Base-by-base conservation (phyloP, 805 yeast species). In the Wickerhamiella galacta region DNA sequence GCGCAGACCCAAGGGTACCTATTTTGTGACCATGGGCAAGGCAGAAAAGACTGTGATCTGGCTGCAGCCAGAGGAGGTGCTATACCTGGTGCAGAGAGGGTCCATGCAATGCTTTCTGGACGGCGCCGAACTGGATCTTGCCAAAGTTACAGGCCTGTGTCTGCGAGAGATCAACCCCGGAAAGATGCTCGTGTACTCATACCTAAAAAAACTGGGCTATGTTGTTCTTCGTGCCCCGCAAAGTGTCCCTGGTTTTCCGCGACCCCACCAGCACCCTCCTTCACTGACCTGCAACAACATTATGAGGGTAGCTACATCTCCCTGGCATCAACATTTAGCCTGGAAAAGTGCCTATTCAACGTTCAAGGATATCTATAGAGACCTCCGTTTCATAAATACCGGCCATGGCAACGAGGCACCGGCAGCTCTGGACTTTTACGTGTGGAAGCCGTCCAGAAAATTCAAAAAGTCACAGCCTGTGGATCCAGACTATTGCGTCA, bases 31-130 rank as follows among this genome's bases (percentile, higher is more conserved):
- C 20, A 65, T 79, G 57, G 96, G 96, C 0, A 52, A 47, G 23
- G 63, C 70, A 1, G 73, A 68, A 11, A 45, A 57, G 2, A 69
- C 68, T 2, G 54, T 62, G 3, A 56, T 70, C 31, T 64, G 67
- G 61, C 57, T 85, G 23, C 58, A 54, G 16, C 67, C 69, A 12
- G 71, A 79, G 37, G 96, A 85, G 45, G 65, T 74, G 6, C 57
- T 82, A 1, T 85, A 83, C 51, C 56, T 85, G 35, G 68, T 75
- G 2, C 94, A 85, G 49, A 60, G 96, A 47, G 95, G 95, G 2
- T 63, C 74, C 3, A 51, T 69, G 43, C 56, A 62, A 20, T 65
- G 70, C 16, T 62, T 42, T 33, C 24, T 37, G 14, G 43, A 54
- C 4, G 58, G 53, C 17, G 42, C 53, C 2, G 60, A 68, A 3